Evolutionary conservation across 2,329 filamentous ascomycete genomes (phyloP).

Genomic region (Aschersonia sp.): DNA sequence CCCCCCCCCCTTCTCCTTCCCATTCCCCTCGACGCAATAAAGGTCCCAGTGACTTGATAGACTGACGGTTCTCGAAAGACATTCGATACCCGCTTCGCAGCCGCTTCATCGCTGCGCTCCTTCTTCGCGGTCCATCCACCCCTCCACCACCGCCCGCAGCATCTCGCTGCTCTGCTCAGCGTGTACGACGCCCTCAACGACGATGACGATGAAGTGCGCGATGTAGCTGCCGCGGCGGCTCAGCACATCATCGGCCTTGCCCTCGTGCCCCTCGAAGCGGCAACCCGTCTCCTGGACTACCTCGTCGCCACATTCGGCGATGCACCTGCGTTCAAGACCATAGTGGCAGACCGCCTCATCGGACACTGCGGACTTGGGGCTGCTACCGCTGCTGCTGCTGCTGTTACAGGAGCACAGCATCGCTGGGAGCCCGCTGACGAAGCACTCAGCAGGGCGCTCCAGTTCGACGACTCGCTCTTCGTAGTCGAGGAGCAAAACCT

Average conservation of each 20-base stretch:
- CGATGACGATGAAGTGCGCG: slow-evolving; percentile 80
- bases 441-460: slow-evolving; percentile 30
- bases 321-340: slow-evolving; percentile 20
- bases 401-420: slow-evolving; percentile 2
- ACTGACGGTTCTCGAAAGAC: slow-evolving; percentile 23
- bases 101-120: slow-evolving; percentile 36
- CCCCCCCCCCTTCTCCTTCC: neutral
- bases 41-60: neutral
- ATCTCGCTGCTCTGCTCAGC: slow-evolving; percentile 45
- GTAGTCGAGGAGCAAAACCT: slow-evolving; percentile 85
- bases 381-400: neutral
- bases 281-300: slow-evolving; percentile 27
- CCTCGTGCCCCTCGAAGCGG: slow-evolving; percentile 33
- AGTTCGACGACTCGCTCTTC: slow-evolving; percentile 58
- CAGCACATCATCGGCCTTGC: slow-evolving; percentile 27
- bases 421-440: slow-evolving; percentile 14
- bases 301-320: slow-evolving; percentile 21
- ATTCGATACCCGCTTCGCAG: slow-evolving; percentile 51
- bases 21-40: neutral
- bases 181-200: slow-evolving; percentile 71
- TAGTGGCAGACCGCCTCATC: slow-evolving; percentile 27
- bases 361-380: slow-evolving; percentile 5
- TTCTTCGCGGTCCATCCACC: slow-evolving; percentile 23
- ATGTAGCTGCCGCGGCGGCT: slow-evolving; percentile 40
- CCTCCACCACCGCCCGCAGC: slow-evolving; percentile 11